These are phyloP conservation scores for Fusarium poae DNA, from an alignment of 2,329 filamentous ascomycete genomes.

Conservation along the genomic window DNA sequence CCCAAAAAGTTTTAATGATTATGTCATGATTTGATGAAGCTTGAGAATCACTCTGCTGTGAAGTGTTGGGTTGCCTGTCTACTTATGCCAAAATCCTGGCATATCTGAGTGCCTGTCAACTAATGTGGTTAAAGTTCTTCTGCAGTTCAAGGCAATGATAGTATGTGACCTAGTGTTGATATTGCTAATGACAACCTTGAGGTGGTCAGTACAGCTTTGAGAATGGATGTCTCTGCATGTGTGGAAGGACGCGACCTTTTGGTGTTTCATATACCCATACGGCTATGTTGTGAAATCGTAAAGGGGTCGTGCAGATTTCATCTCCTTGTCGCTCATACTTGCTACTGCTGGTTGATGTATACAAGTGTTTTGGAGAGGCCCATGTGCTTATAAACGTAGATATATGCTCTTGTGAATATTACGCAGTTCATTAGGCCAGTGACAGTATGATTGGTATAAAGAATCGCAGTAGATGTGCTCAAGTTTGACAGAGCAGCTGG, in stretches of 20 bases:
- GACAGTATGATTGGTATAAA: no score
- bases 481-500: no score
- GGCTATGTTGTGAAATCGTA: rapidly evolving
- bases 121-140: neutral
- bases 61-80: neutral
- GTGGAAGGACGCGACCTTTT: no score
- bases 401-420: no score
- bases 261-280: no score
- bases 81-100: no score
- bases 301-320: neutral
- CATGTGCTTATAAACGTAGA: rapidly evolving
- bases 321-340: no score
- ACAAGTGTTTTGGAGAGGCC: rapidly evolving
- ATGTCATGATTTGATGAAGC: slow-evolving; percentile 30
- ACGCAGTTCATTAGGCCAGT: neutral
- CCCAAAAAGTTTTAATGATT: slow-evolving; percentile 40
- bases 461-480: no score
- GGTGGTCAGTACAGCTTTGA: no score
- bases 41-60: neutral
- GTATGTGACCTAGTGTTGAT: neutral
- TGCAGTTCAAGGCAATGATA: neutral
- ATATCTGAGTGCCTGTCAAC: neutral
- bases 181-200: no score
- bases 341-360: neutral
- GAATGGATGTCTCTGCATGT: no score